phyloP scores from a whole-genome alignment of 192 early-diverging fungal species.

The Linnemannia elongata region DNA sequence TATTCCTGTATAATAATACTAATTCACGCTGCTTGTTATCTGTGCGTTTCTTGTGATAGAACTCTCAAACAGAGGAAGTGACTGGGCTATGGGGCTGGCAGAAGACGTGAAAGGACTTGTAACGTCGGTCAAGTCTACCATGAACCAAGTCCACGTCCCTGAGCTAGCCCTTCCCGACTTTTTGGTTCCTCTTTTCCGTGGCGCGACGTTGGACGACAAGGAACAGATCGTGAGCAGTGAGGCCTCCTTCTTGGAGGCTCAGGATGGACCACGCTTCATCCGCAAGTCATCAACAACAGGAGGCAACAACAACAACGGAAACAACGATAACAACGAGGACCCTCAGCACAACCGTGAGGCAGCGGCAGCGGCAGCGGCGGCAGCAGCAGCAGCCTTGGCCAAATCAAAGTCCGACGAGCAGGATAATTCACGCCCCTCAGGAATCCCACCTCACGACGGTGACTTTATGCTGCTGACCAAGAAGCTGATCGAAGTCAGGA shows the following conservation, averaged over 20 bases:
- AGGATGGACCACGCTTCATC: constrained; percentile 53
- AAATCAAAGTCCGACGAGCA: constrained; percentile 53
- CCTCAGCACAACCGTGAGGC: constrained; percentile 30
- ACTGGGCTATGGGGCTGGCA: constrained; percentile 49
- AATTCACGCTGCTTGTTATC: background rate
- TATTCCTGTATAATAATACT: background rate
- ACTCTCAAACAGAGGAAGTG: constrained; percentile 51
- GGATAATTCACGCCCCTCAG: constrained; percentile 61
- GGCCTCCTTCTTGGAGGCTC: constrained; percentile 6
- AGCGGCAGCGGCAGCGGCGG: constrained; percentile 59
- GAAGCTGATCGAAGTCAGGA: constrained; percentile 95
- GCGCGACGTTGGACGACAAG: constrained; percentile 55
- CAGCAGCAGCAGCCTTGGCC: constrained; percentile 56
- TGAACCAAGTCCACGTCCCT: constrained; percentile 47
- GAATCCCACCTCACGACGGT: constrained; percentile 74
- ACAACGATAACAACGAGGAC: constrained; percentile 39
- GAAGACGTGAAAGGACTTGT: constrained; percentile 43
- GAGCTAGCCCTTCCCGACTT: constrained; percentile 53
- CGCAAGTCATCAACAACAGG: constrained; percentile 35
- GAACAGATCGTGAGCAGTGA: constrained; percentile 19
- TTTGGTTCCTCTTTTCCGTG: constrained; percentile 56
- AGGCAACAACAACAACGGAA: constrained; percentile 18
- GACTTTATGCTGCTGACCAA: constrained; percentile 91
- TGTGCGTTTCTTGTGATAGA: constrained; percentile 25
- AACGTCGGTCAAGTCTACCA: constrained; percentile 49